phyloP scores from a whole-genome alignment of 768 basidiomycete genomes.

The Russula brevipes region DNA sequence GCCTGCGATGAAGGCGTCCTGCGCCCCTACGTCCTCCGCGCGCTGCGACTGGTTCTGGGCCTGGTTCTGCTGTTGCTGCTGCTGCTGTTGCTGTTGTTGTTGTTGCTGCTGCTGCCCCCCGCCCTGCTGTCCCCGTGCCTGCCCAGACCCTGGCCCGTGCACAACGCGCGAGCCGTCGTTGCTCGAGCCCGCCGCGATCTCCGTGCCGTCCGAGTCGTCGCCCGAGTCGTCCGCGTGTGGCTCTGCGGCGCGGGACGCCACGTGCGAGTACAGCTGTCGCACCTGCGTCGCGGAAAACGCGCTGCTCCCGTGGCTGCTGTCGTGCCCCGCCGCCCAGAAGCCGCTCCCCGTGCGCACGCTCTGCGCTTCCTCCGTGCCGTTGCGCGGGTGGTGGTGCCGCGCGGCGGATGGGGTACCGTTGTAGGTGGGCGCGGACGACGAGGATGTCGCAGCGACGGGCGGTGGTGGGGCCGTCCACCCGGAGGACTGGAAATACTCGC shows the following conservation, averaged over 20 bases:
- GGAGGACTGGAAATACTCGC: slow-evolving; percentile 82
- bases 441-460: slow-evolving; percentile 25
- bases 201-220: slow-evolving; percentile 56
- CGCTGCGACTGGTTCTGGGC: slow-evolving; percentile 27
- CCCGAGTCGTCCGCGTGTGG: slow-evolving; percentile 54
- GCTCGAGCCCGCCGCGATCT: slow-evolving; percentile 39
- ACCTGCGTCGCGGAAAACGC: slow-evolving; percentile 41
- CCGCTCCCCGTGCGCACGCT: slow-evolving; percentile 65
- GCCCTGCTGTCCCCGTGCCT: not conserved
- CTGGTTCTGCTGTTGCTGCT: not conserved
- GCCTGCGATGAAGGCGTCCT: slow-evolving; percentile 80
- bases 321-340: slow-evolving; percentile 60
- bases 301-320: slow-evolving; percentile 50
- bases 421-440: slow-evolving; percentile 21
- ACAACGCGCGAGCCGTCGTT: slow-evolving; percentile 31
- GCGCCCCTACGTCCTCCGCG: slow-evolving; percentile 70
- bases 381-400: slow-evolving; percentile 6
- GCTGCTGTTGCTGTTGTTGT: slow-evolving; percentile 3
- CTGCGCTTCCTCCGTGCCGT: slow-evolving; percentile 32
- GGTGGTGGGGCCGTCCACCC: slow-evolving; percentile 63
- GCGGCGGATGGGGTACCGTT: not conserved
- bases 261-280: slow-evolving; percentile 5
- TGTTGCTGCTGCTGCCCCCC: slow-evolving; percentile 3
- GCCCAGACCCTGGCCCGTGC: not conserved
- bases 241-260: not conserved